A percentile compares a stretch with the other conserved stretches of the same genome.
Conservation (phyloP, 1,284 basidiomycete genomes). For the Naganishia cerealis region DNA sequence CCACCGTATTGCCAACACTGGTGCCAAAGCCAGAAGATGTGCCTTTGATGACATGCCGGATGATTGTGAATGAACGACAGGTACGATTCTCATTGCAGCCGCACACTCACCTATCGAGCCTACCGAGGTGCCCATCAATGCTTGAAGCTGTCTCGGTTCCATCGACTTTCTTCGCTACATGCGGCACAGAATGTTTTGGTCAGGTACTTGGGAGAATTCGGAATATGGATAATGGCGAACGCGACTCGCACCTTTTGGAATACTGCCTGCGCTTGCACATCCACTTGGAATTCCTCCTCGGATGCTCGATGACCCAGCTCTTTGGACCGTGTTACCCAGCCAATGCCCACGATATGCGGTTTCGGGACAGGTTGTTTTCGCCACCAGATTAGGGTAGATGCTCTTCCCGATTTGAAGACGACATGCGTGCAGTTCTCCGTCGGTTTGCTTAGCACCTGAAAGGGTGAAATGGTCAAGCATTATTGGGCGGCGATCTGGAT, state of each 20-base stretch:
- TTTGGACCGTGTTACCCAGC: slow-evolving; percentile 85
- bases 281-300: slow-evolving; percentile 68
- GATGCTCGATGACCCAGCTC: slow-evolving; percentile 67
- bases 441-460: slow-evolving; percentile 58
- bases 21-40: slow-evolving; percentile 10
- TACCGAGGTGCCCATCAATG: slow-evolving; percentile 27
- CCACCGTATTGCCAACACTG: slow-evolving; percentile 36
- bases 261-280: slow-evolving; percentile 67
- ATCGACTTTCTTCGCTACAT: slow-evolving; percentile 64
- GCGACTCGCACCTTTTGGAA: slow-evolving; percentile 64
- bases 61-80: not conserved
- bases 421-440: slow-evolving; percentile 74
- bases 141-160: slow-evolving; percentile 51
- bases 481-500: slow-evolving; percentile 3
- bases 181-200: not conserved
- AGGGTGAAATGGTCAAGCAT: slow-evolving; percentile 1
- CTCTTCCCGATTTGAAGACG: slow-evolving; percentile 81
- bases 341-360: slow-evolving; percentile 73
- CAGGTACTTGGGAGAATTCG: too few species aligned
- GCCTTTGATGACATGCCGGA: not conserved
- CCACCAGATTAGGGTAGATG: slow-evolving; percentile 73
- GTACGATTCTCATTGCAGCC: not conserved
- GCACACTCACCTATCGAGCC: slow-evolving; percentile 6
- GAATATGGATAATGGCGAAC: not conserved
- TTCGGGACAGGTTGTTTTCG: slow-evolving; percentile 67